Conservation (phyloP, 2,329 filamentous ascomycete species). For the Mycogone perniciosa region DNA sequence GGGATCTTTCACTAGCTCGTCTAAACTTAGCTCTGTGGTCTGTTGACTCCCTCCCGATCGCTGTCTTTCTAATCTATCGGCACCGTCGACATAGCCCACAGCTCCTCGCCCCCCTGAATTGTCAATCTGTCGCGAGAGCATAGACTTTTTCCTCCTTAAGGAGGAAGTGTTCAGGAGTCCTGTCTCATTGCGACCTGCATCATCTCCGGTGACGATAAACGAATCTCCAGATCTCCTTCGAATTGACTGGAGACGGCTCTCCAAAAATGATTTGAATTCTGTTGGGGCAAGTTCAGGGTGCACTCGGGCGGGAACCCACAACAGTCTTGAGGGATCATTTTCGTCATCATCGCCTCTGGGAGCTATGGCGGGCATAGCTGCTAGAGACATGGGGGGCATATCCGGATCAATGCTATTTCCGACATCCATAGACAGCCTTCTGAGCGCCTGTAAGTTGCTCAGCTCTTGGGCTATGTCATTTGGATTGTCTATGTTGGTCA, state of each 20-base stretch:
- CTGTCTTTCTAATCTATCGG: constrained; percentile 70
- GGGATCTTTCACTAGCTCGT: constrained; percentile 77
- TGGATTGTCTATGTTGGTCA: constrained; percentile 85
- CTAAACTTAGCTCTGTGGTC: constrained; percentile 61
- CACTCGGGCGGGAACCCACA: constrained; percentile 92
- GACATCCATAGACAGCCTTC: constrained; percentile 93
- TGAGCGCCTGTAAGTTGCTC: constrained; percentile 83
- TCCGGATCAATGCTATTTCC: constrained; percentile 66
- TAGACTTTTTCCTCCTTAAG: constrained; percentile 83
- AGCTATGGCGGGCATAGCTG: constrained; percentile 66
- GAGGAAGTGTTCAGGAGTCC: constrained; percentile 39
- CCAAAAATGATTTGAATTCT: constrained; percentile 94
- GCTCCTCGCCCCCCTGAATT: constrained; percentile 52
- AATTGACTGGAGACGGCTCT: constrained; percentile 87
- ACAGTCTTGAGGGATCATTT: constrained; percentile 77
- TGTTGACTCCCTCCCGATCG: constrained; percentile 53
- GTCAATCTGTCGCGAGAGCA: constrained; percentile 88
- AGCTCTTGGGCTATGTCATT: constrained; percentile 87
- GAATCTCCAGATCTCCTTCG: constrained; percentile 73
- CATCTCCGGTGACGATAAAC: constrained; percentile 50
- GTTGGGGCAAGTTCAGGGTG: constrained; percentile 92
- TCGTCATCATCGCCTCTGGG: constrained; percentile 72
- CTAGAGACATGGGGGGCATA: constrained; percentile 60
- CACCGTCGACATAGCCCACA: constrained; percentile 73
- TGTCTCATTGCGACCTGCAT: constrained; percentile 46